Conservation (phyloP, 2,329 filamentous ascomycete genomes). For the Emergomyces pasteurianus region DNA sequence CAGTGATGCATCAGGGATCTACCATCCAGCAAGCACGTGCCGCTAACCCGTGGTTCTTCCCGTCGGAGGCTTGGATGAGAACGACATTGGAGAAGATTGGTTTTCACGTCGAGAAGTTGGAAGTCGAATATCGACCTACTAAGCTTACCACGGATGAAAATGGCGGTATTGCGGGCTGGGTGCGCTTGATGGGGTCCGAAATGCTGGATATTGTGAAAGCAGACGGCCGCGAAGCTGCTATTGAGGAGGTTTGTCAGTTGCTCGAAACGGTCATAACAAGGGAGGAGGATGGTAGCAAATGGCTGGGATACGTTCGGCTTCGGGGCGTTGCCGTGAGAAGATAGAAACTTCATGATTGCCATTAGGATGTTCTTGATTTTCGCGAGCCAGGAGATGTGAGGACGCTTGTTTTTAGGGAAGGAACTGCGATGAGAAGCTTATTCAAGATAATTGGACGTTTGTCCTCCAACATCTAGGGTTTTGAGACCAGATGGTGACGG, state of each 20-base stretch:
- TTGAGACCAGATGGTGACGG: not conserved
- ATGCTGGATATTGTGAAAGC: constrained; percentile 44
- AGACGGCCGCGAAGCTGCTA: constrained; percentile 40
- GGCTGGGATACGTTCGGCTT: constrained; percentile 37
- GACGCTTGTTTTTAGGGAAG: not conserved
- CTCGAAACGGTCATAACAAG: constrained; percentile 44
- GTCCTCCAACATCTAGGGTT: not conserved
- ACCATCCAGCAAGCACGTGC: constrained; percentile 38
- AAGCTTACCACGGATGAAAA: constrained; percentile 27
- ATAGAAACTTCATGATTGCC: not conserved
- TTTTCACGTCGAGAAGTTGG: constrained; percentile 41
- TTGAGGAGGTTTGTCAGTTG: constrained; percentile 44
- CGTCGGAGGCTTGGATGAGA: constrained; percentile 48
- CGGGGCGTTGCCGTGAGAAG: constrained; percentile 29
- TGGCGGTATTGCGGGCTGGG: constrained; percentile 54
- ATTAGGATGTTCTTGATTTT: too few species aligned
- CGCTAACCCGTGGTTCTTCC: constrained; percentile 60
- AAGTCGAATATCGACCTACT: constrained; percentile 56
- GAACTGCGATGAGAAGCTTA: not conserved
- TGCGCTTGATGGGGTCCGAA: constrained; percentile 49
- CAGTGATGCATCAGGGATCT: constrained; percentile 40
- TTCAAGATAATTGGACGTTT: not conserved
- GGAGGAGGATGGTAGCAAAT: constrained; percentile 45
- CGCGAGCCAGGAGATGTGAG: not conserved
- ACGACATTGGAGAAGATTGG: constrained; percentile 26